Evolutionary conservation across 176 grass and related monocot genomes (phyloP).

Genomic region (Miscanthus lutarioriparius): DNA sequence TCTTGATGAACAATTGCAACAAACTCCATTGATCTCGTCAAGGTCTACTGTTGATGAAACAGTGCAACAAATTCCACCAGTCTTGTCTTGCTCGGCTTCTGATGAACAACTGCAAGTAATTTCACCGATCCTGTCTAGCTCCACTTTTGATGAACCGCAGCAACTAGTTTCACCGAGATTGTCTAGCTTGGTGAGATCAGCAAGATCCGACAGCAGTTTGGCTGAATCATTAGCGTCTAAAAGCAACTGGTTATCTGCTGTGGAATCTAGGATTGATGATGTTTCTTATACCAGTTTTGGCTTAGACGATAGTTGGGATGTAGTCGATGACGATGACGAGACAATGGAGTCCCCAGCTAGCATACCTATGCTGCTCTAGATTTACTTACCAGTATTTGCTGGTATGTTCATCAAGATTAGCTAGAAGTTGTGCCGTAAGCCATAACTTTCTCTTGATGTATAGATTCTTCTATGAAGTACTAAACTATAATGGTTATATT

Average conservation of each 20-base stretch:
- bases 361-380: background rate
- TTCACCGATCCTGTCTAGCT: conserved; percentile 29
- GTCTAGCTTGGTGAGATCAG: conserved; percentile 20
- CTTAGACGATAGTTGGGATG: conserved; percentile 38
- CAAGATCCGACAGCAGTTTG: conserved; percentile 7
- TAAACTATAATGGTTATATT: background rate
- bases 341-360: background rate
- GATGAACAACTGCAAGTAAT: background rate
- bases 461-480: background rate
- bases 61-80: conserved; percentile 4
- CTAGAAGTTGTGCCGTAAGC: background rate
- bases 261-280: background rate
- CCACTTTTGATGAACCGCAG: background rate
- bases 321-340: conserved; percentile 15
- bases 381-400: background rate
- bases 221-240: background rate
- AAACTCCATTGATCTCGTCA: conserved; percentile 14
- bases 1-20: background rate
- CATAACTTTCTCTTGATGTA: background rate
- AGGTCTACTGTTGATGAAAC: background rate
- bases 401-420: background rate
- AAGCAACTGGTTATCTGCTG: conserved; percentile 27
- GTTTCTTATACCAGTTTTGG: conserved; percentile 2
- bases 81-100: conserved; percentile 15
- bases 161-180: conserved; percentile 27